phyloP scores from a whole-genome alignment of 176 grass and related monocot species.

The Puccinellia tenuiflora region DNA sequence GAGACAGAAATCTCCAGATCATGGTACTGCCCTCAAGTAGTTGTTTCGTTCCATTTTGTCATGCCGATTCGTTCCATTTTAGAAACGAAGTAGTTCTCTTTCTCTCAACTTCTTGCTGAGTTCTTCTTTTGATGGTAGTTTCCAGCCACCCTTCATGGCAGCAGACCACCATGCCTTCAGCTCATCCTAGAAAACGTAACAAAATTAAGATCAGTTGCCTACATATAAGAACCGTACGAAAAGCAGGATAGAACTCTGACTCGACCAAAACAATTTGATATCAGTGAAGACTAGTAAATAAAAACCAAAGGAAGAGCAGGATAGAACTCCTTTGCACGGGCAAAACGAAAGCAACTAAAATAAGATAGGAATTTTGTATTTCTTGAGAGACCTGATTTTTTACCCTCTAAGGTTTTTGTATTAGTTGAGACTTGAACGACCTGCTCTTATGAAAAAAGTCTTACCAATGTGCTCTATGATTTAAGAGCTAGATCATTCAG shows the following conservation, averaged over 20 bases:
- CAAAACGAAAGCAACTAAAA: background rate
- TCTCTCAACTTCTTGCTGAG: constrained; percentile 59
- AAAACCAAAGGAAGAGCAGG: background rate
- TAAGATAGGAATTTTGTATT: background rate
- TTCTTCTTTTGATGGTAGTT: constrained; percentile 58
- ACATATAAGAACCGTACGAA: background rate
- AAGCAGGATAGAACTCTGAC: too few relatives aligned
- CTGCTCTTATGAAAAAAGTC: background rate
- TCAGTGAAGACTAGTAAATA: background rate
- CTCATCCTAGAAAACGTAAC: constrained; percentile 51
- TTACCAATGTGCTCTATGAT: background rate
- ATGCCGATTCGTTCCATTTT: background rate
- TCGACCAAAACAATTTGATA: background rate
- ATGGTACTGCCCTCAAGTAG: background rate
- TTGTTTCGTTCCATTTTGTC: background rate
- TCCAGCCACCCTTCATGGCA: constrained; percentile 42
- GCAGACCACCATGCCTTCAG: constrained; percentile 81
- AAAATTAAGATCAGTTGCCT: background rate
- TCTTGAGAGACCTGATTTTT: background rate
- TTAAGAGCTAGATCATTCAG: background rate
- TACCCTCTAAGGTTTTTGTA: background rate
- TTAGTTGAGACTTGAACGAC: background rate
- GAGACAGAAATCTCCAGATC: background rate
- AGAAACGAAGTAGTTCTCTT: constrained; percentile 37
- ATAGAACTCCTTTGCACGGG: background rate